phyloP scores from a whole-genome alignment of 1,284 basidiomycete genomes.

The Clitocybe nebularis region DNA sequence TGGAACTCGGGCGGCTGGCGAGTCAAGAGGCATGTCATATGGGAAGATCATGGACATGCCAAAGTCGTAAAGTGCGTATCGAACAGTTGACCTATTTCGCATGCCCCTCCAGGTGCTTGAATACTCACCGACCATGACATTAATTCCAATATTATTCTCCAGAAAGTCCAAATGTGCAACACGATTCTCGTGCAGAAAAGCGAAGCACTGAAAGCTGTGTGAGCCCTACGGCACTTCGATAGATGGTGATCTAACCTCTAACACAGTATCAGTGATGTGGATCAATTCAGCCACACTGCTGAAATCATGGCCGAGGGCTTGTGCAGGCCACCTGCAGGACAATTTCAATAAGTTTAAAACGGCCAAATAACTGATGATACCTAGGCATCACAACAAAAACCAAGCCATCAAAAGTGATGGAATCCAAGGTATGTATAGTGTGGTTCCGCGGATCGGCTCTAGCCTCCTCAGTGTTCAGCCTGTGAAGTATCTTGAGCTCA shows the following conservation, averaged over 20 bases:
- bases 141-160: conserved; percentile 12
- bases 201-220: conserved; percentile 7
- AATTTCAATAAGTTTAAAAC: neutral
- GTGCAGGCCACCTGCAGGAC: neutral
- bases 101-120: neutral
- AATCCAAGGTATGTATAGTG: conserved; percentile 14
- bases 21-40: conserved; percentile 2
- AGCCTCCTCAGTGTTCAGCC: conserved; percentile 8
- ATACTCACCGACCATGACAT: conserved; percentile 3
- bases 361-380: neutral
- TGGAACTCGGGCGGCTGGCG: neutral
- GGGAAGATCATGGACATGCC: conserved; percentile 7
- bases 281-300: conserved; percentile 1
- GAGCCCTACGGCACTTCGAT: neutral
- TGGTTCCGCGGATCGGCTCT: conserved; percentile 14
- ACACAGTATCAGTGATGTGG: neutral
- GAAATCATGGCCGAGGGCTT: conserved; percentile 7
- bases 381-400: conserved; percentile 17
- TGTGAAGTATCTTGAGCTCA: conserved; percentile 11
- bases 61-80: conserved; percentile 12
- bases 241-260: conserved; percentile 2
- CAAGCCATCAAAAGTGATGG: conserved; percentile 10
- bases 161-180: conserved; percentile 17
- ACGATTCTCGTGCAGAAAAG: conserved; percentile 15
- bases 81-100: conserved; percentile 2